Evolutionary conservation across 139 green algal genomes (phyloP), one percentile per base, ranked within the genome.

Genomic region (Dunaliella primolecta): DNA sequence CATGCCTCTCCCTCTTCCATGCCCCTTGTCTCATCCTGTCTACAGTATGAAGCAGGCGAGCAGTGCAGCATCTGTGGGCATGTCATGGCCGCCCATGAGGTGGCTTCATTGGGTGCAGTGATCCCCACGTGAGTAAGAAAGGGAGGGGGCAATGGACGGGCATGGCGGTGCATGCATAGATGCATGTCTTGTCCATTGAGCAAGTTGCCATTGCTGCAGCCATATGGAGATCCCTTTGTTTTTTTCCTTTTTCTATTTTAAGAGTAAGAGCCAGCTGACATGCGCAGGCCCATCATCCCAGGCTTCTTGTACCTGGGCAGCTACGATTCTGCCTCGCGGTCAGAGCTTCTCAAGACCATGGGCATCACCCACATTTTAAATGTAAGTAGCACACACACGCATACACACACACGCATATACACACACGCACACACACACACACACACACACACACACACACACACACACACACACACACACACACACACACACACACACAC

Each of bases 341-440:
- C 92, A 25, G 96, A 98, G 75, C 83, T 98, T 29, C 89, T 98
- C 0, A 96, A 95, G 75, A 88, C 91, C 7, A 89, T 98, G 85
- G 94, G 90, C 15, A 95, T 98, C 81, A 93, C 79, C 0, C 88
- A 97, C 85, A 95, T 98, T 0, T 87, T 98, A 0, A 98, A 98
- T 37, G 94, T 98, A 81, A 88, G 93, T n/a, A n/a, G n/a, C n/a
- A n/a, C n/a, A n/a, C n/a, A n/a, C n/a, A n/a, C n/a, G n/a, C n/a
- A n/a, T n/a, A n/a, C n/a, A n/a, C n/a, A n/a, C n/a, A n/a, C n/a
- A n/a, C n/a, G n/a, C n/a, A n/a, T n/a, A n/a, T n/a, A n/a, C n/a
- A n/a, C n/a, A n/a, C n/a, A n/a, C n/a, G n/a, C n/a, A n/a, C n/a
- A n/a, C n/a, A n/a, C n/a, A n/a, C n/a, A n/a, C n/a, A n/a, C n/a